Evolutionary conservation across 2,329 filamentous ascomycete species (phyloP).

Genomic region (Colletotrichum tropicale): DNA sequence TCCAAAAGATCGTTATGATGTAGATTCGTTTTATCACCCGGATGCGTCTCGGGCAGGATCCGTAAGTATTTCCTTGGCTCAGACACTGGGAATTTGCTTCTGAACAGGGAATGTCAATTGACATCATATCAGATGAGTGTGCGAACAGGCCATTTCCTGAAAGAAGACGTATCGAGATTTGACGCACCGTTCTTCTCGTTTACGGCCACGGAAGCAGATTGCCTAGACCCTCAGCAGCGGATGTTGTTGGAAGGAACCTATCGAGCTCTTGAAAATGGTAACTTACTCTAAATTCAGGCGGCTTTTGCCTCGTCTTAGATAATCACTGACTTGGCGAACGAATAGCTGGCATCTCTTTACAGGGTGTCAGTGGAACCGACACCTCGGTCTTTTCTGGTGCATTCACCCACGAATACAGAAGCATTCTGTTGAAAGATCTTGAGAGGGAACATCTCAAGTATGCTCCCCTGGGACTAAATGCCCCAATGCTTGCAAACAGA

Average conservation of each 20-base stretch:
- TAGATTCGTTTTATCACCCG: not conserved
- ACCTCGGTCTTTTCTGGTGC: conserved; percentile 34
- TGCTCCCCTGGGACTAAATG: conserved; percentile 32
- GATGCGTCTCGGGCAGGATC: not conserved
- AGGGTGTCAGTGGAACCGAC: conserved; percentile 22
- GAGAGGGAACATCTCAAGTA: conserved; percentile 29
- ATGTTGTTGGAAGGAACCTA: conserved; percentile 33
- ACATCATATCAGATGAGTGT: not conserved
- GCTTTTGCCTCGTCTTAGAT: fast-evolving
- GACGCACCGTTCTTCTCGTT: conserved; percentile 26
- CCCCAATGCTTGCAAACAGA: conserved; percentile 34
- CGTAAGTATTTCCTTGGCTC: not conserved
- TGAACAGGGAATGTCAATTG: not conserved
- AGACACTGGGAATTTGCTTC: not conserved
- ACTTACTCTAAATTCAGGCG: fast-evolving
- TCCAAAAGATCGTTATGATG: not conserved
- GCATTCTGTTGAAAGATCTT: conserved; percentile 28
- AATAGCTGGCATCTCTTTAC: conserved; percentile 13
- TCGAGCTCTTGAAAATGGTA: conserved; percentile 27
- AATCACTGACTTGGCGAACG: not conserved
- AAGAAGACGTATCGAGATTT: not conserved
- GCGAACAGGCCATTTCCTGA: not conserved
- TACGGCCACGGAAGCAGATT: conserved; percentile 21
- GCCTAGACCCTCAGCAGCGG: conserved; percentile 33
- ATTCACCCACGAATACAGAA: conserved; percentile 30